Conservation (phyloP, 2,329 filamentous ascomycete genomes). For the Aspergillus viridinutans region DNA sequence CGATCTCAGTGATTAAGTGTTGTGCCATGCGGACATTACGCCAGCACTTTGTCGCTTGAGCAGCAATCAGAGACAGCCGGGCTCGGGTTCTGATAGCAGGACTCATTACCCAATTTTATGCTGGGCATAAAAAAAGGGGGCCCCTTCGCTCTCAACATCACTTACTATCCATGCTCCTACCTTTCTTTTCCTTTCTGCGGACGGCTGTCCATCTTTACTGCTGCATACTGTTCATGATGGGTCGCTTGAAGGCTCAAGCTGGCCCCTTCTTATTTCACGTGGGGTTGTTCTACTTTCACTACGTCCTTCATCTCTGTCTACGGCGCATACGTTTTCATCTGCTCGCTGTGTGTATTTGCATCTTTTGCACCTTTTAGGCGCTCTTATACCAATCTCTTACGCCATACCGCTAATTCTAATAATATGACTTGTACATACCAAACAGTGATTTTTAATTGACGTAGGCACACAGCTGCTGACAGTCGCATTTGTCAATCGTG, state of each 20-base stretch:
- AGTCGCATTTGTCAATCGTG: neutral
- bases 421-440: conserved; percentile 21
- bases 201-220: neutral
- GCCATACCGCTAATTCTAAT: conserved; percentile 17
- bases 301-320: neutral
- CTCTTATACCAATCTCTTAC: conserved; percentile 12
- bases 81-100: neutral
- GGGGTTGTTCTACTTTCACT: neutral
- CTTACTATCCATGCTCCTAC: neutral
- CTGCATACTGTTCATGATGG: neutral
- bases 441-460: neutral
- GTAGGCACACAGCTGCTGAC: neutral
- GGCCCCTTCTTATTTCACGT: neutral
- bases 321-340: conserved; percentile 2
- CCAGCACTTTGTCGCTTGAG: neutral
- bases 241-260: neutral
- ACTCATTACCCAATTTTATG: neutral
- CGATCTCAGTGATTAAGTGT: conserved; percentile 39
- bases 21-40: neutral
- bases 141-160: neutral
- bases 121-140: neutral
- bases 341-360: conserved; percentile 3
- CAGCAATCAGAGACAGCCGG: neutral
- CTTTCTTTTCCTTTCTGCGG: neutral
- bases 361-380: conserved; percentile 1